These are phyloP conservation scores for Oryza rufipogon DNA, from an alignment of 176 grass and related monocot species.

Conservation along the genomic window DNA sequence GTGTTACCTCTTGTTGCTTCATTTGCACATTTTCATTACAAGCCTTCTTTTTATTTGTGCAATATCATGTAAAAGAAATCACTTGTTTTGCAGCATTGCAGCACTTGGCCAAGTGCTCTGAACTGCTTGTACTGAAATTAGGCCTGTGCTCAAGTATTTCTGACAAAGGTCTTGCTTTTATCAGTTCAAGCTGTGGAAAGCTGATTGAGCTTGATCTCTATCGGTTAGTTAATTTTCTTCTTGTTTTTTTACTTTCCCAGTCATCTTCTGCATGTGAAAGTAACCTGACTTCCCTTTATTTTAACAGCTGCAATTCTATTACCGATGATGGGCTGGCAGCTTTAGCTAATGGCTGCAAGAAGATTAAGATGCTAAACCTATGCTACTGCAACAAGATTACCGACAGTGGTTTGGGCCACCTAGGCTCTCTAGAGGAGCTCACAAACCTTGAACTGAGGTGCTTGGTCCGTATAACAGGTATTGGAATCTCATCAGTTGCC, in stretches of 20 bases:
- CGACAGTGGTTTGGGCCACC: slow-evolving; percentile 71
- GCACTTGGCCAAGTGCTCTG: slow-evolving; percentile 76
- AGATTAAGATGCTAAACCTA: slow-evolving; percentile 76
- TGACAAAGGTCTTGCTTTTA: slow-evolving; percentile 69
- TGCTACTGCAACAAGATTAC: slow-evolving; percentile 94
- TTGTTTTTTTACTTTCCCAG: not conserved
- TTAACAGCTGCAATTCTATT: slow-evolving; percentile 63
- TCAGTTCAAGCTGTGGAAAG: slow-evolving; percentile 73
- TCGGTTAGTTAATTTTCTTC: slow-evolving; percentile 52
- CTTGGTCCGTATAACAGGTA: slow-evolving; percentile 64
- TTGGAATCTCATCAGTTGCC: slow-evolving; percentile 68
- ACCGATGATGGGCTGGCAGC: slow-evolving; percentile 84
- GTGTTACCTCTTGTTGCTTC: slow-evolving; percentile 5
- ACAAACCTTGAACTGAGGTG: slow-evolving; percentile 84
- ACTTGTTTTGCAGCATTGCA: slow-evolving; percentile 73
- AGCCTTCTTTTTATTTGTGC: slow-evolving; percentile 23
- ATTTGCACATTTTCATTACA: slow-evolving; percentile 23
- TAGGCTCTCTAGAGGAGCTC: slow-evolving; percentile 75
- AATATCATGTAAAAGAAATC: slow-evolving; percentile 2
- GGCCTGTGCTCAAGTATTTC: slow-evolving; percentile 79
- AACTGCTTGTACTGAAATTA: slow-evolving; percentile 79
- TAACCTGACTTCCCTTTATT: slow-evolving; percentile 9
- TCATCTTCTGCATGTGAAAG: not conserved
- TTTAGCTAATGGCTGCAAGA: slow-evolving; percentile 79
- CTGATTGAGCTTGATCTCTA: slow-evolving; percentile 90